These are phyloP conservation scores for Coccinonectria pachysandricola DNA, from an alignment of 2,329 filamentous ascomycete species.

Conservation along the genomic window DNA sequence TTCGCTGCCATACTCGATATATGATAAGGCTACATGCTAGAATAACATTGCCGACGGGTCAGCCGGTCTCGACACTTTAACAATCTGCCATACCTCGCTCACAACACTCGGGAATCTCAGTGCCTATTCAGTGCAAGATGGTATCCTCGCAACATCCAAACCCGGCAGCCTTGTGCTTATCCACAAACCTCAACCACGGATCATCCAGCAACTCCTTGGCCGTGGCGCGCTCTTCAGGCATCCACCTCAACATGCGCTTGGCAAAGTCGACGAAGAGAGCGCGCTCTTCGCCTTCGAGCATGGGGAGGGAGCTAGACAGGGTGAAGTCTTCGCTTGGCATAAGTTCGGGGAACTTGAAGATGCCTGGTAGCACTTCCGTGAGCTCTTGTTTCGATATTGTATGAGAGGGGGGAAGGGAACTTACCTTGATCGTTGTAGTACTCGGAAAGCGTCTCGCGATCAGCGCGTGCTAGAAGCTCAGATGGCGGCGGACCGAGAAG, in stretches of 20 bases:
- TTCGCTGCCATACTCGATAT: no score
- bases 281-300: conserved; percentile 14
- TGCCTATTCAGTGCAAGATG: conserved; percentile 4
- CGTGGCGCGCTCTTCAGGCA: conserved; percentile 19
- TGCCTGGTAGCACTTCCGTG: no score
- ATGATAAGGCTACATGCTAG: no score
- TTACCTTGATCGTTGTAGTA: conserved; percentile 14
- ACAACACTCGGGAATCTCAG: no score
- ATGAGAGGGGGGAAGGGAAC: no score
- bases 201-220: conserved; percentile 21
- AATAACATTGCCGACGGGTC: no score
- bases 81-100: no score
- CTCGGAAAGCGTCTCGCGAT: conserved; percentile 8
- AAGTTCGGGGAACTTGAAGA: conserved; percentile 12
- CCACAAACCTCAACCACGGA: conserved; percentile 16
- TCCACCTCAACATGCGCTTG: conserved; percentile 21
- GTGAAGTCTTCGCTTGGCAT: conserved; percentile 12
- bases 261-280: conserved; percentile 19
- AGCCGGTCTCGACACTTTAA: no score
- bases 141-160: conserved; percentile 13
- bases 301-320: conserved; percentile 10
- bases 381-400: no score
- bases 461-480: conserved; percentile 14
- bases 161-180: conserved; percentile 3
- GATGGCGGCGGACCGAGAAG: conserved; percentile 18